phyloP scores from a whole-genome alignment of 1,284 basidiomycete species.

The Rhodotorula sp. region DNA sequence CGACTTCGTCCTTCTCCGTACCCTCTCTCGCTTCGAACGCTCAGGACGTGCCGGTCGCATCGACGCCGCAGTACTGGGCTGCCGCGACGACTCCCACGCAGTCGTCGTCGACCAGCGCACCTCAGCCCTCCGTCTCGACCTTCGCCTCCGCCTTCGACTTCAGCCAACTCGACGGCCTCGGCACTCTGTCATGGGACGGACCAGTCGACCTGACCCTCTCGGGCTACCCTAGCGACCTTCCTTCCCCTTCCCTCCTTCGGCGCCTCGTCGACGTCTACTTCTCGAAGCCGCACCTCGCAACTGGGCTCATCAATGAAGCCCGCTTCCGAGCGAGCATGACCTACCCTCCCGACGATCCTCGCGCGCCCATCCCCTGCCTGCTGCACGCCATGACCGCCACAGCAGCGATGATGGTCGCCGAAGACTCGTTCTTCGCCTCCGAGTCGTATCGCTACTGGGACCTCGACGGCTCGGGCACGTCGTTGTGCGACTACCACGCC shows the following conservation, averaged over 20 bases:
- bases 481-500: conserved; percentile 76
- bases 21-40: too few species aligned
- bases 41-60: too few species aligned
- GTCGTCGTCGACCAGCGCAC: too few species aligned
- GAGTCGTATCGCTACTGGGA: conserved; percentile 25
- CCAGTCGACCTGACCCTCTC: not conserved
- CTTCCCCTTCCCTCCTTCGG: conserved; percentile 31
- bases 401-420: conserved; percentile 73
- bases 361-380: conserved; percentile 73
- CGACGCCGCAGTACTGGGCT: too few species aligned
- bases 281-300: conserved; percentile 30
- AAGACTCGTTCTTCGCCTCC: conserved; percentile 50
- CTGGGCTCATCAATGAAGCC: conserved; percentile 59
- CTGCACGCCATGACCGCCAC: conserved; percentile 83
- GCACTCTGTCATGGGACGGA: too few species aligned
- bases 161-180: too few species aligned
- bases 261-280: conserved; percentile 42
- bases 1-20: too few species aligned
- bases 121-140: not conserved
- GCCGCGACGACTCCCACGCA: too few species aligned
- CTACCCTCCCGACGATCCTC: conserved; percentile 71
- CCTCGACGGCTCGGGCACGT: not conserved
- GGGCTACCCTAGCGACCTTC: conserved; percentile 12
- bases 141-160: not conserved
- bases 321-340: conserved; percentile 71